Conservation (phyloP, 2,329 filamentous ascomycete genomes). For the Alternaria viburni region DNA sequence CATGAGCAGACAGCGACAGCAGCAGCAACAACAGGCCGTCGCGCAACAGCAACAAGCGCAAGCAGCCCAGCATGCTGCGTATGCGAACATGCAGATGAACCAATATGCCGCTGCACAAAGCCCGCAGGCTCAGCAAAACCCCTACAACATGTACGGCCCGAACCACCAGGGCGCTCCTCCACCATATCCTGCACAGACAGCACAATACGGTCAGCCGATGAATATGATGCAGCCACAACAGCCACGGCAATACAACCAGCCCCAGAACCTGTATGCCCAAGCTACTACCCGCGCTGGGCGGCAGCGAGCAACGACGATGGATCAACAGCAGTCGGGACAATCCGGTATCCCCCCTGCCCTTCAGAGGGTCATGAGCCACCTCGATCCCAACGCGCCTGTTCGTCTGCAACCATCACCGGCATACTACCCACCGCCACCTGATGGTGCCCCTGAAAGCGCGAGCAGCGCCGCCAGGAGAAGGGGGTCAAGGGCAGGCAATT, state of each 20-base stretch:
- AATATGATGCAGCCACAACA: constrained; percentile 47
- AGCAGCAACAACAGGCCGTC: constrained; percentile 56
- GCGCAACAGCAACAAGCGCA: constrained; percentile 63
- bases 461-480: constrained; percentile 73
- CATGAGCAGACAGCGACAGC: constrained; percentile 86
- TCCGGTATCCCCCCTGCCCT: constrained; percentile 91
- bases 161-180: constrained; percentile 75
- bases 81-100: constrained; percentile 66
- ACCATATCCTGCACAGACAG: constrained; percentile 76
- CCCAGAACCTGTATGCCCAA: constrained; percentile 76
- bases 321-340: constrained; percentile 88
- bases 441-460: constrained; percentile 74
- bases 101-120: constrained; percentile 56
- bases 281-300: constrained; percentile 78
- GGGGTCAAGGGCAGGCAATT: constrained; percentile 72
- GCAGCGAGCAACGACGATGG: constrained; percentile 94
- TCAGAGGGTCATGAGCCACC: constrained; percentile 91
- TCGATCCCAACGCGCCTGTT: constrained; percentile 94
- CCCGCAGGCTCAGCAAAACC: constrained; percentile 61
- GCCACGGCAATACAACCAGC: constrained; percentile 57
- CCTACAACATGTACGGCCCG: constrained; percentile 80
- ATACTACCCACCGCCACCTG: constrained; percentile 92
- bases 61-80: constrained; percentile 70
- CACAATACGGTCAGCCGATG: constrained; percentile 64
- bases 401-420: constrained; percentile 93